Evolutionary conservation across 208 protist genomes (phyloP).

Genomic region (Wallacemonas collosoma): DNA sequence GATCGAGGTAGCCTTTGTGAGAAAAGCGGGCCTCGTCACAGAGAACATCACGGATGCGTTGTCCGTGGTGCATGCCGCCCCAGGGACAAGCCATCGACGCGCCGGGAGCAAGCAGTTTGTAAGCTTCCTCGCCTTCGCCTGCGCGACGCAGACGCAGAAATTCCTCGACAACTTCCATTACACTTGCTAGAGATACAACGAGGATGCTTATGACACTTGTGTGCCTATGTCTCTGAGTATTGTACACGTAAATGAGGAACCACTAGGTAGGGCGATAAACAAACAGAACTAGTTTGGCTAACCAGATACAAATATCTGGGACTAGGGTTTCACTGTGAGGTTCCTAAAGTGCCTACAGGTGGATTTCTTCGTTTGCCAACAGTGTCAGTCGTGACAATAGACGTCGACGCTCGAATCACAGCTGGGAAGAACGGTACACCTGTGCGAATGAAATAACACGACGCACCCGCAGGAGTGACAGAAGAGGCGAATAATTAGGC

Average conservation of each 20-base stretch:
- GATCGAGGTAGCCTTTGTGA: conserved; percentile 78
- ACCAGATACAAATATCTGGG: neutral
- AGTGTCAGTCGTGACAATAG: neutral
- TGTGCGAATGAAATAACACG: too few species aligned
- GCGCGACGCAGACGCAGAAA: conserved; percentile 75
- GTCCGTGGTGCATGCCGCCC: conserved; percentile 85
- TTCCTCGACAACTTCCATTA: conserved; percentile 82
- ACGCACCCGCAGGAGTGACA: too few species aligned
- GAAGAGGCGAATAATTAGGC: too few species aligned
- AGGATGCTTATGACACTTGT: too few species aligned
- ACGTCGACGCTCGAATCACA: too few species aligned
- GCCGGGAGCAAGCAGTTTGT: conserved; percentile 70
- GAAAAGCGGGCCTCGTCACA: conserved; percentile 71
- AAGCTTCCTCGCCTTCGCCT: conserved; percentile 81
- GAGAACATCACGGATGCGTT: conserved; percentile 65
- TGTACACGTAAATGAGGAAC: too few species aligned
- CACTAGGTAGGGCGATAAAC: too few species aligned
- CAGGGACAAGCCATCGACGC: conserved; percentile 85
- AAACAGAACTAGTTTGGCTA: neutral
- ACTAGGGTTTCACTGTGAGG: neutral
- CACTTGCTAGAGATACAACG: too few species aligned
- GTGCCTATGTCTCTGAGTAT: too few species aligned
- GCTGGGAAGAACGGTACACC: too few species aligned
- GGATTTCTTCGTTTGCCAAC: neutral
- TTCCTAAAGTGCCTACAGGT: neutral